Evolutionary conservation across 2,329 filamentous ascomycete species (phyloP).

Genomic region (Penicillium olsonii): DNA sequence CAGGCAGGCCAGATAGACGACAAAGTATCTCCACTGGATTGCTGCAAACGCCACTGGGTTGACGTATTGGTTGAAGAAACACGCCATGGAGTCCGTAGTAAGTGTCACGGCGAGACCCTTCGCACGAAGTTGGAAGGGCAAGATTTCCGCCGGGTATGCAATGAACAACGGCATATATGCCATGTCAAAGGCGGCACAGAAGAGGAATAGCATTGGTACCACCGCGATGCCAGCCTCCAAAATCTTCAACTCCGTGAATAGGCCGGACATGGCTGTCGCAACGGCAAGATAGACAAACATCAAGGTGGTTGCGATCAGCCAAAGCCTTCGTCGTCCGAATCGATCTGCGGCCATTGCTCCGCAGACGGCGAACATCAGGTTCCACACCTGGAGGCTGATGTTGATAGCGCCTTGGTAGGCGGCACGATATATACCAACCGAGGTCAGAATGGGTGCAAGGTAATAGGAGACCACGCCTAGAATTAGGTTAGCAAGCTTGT

Average conservation of each 20-base stretch:
- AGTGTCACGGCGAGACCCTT: slow-evolving; percentile 26
- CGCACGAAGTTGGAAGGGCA: slow-evolving; percentile 23
- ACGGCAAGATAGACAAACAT: slow-evolving; percentile 21
- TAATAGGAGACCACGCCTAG: slow-evolving; percentile 27
- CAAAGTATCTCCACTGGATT: slow-evolving; percentile 45
- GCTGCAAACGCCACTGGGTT: slow-evolving; percentile 43
- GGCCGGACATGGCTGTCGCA: slow-evolving; percentile 17
- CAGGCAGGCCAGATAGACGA: slow-evolving; percentile 42
- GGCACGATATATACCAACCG: slow-evolving; percentile 20
- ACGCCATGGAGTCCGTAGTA: slow-evolving; percentile 24
- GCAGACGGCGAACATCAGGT: slow-evolving; percentile 7
- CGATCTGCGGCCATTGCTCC: slow-evolving; percentile 10
- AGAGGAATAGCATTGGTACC: slow-evolving; percentile 26
- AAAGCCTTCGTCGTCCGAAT: slow-evolving; percentile 15
- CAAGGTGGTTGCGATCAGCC: slow-evolving; percentile 15
- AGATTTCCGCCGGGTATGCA: slow-evolving; percentile 23
- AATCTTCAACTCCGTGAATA: slow-evolving; percentile 19
- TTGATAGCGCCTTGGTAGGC: slow-evolving; percentile 16
- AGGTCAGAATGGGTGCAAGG: slow-evolving; percentile 18
- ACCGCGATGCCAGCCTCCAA: slow-evolving; percentile 29
- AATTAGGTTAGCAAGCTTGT: too few species aligned
- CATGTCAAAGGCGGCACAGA: slow-evolving; percentile 22
- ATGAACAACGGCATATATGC: slow-evolving; percentile 22
- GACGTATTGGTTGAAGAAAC: slow-evolving; percentile 43
- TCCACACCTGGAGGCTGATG: slow-evolving; percentile 16